These are phyloP conservation scores for Podospora pseudopauciseta DNA, from an alignment of 495 filamentous ascomycete species.

Conservation along the genomic window DNA sequence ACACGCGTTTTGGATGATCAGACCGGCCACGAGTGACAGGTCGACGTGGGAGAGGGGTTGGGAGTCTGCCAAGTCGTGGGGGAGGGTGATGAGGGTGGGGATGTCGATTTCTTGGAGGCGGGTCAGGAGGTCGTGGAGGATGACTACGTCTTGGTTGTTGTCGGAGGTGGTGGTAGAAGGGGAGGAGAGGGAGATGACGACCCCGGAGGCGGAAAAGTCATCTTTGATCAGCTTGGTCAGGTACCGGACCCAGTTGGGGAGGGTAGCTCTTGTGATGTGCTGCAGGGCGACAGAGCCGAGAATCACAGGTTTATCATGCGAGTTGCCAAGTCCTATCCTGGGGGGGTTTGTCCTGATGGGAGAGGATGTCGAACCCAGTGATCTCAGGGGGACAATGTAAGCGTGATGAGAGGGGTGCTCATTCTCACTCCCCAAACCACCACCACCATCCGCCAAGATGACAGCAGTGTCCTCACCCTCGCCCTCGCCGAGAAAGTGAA, in stretches of 20 bases:
- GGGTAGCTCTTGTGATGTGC: neutral
- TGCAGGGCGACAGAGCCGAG: neutral
- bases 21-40: slow-evolving; percentile 26
- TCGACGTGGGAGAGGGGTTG: slow-evolving; percentile 2
- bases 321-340: neutral
- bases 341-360: neutral
- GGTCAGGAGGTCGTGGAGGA: slow-evolving; percentile 9
- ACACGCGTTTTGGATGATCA: slow-evolving; percentile 51
- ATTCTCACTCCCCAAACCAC: neutral
- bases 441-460: neutral
- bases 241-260: neutral
- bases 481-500: neutral
- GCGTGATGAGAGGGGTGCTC: neutral
- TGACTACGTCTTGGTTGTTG: neutral
- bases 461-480: neutral
- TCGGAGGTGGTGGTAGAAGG: neutral
- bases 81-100: slow-evolving; percentile 17
- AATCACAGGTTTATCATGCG: neutral
- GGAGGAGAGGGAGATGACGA: neutral
- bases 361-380: neutral
- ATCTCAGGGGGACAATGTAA: neutral
- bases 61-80: slow-evolving; percentile 7
- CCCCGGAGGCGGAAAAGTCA: neutral
- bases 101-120: slow-evolving; percentile 10
- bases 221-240: slow-evolving; percentile 3